Base-by-base conservation (phyloP, 2,329 filamentous ascomycete genomes). In the Cyclaneusma minus region DNA sequence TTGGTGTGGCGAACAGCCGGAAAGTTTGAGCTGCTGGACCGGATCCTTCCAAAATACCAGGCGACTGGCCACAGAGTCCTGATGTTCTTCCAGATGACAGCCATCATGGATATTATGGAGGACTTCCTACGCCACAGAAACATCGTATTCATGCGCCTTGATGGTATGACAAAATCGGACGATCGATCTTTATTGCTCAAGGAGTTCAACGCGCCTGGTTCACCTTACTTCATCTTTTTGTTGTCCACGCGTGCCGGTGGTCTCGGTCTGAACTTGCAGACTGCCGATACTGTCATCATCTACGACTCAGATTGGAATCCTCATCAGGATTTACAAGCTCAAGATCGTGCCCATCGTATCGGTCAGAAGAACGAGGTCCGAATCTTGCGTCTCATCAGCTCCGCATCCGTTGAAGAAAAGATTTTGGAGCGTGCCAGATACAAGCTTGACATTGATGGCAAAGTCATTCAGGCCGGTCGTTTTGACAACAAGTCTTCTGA, bases 61-160 rank as follows among this genome's bases (percentile, higher is more conserved):
- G 74, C 68, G 3, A 85, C 82, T 2, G 83, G 83, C 10, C 89
- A 98, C 68, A 79, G 89, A 53, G 84, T 95, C 15, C 64, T 98
- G 50, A 95, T 98, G 80, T 98, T 98, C 68, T 98, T 98, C 65
- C 89, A 98, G 52, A 98, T 98, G 89, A 98, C 89, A 4, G 85
- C 92, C 35, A 98, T 98, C 49, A 98, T 98, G 89, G 93, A 98
- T 55, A 98, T 98, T 45, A 95, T 98, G 89, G 89, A 98, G 43
- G 89, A 98, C 50, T 98, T 92, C 50, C 56, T 98, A 35, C 77
- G 87, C 3, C 77, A 83, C 45, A 70, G 82, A 37, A 78, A 76
- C 24, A 64, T 93, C 39, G 66, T 79, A 44, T 98, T 92, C 49
- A 64, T 98, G 38, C 84, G 89, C 49, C 64, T 98, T 32, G 89